Base-by-base conservation (phyloP, 78 protist genomes). In the Polysphondylium violaceum region DNA sequence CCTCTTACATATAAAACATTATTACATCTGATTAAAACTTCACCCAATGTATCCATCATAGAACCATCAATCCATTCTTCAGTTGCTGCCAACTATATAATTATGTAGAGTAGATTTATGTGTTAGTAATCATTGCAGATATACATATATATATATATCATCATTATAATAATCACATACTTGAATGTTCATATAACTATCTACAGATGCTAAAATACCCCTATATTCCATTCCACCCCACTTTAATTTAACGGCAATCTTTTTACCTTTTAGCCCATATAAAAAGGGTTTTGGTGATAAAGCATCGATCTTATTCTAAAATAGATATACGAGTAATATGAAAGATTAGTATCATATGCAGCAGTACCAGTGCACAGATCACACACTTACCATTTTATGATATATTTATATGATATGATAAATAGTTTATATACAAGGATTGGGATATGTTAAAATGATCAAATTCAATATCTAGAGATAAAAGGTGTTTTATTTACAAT, bases 141-240 rank as follows among this genome's bases (percentile, higher is more conserved):
- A 23, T 40, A 23, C 36, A 55, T 40, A n/a, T 21, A 41, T 40
- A 19, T 21, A 67, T 51, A 5, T 47, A 51, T 47, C 2, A 4
- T 50, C 6, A 74, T 36, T 5, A 8, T 35, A 29, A 58, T 1
- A 19, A 16, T 25, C 14, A 36, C 60, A 56, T 69, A 87, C 93
- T n/a, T 73, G 85, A 53, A 88, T 44, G 38, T 88, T 88, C 94
- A 88, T 88, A 78, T 88, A 88, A 35, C 72, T 88, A 38, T 88
- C 94, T 21, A 88, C 78, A 35, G 94, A 88, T 35, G 88, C 87
- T 51, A 88, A 76, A 33, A 78, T 78, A 40, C 94, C 94, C 21
- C 85, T 38, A 61, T 88, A 88, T 55, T 88, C 94, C 94, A 88
- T 88, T 16, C 87, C 86, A n/a, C 91, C 89, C 94, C 94, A 88